Evolutionary conservation across 1,284 basidiomycete genomes (phyloP), one percentile per base, ranked within the genome.

Genomic region (Ustilago cynodontis): DNA sequence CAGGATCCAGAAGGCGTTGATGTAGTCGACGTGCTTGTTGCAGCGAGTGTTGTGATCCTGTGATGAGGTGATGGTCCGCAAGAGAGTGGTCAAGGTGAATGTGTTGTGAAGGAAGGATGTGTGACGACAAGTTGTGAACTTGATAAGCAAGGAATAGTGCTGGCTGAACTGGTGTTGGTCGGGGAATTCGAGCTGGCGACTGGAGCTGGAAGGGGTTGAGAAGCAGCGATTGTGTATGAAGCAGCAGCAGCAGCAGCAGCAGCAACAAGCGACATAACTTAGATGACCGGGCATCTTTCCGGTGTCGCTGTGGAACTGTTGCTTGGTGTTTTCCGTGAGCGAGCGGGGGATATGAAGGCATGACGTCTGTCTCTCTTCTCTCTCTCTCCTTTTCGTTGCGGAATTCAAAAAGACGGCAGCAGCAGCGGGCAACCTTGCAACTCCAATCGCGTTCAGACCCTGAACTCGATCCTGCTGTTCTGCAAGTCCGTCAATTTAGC

Each of bases 101-200:
- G n/a, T n/a, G n/a, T n/a, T 22, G 45, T 14, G 37, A 41, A 16
- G 37, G 16, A 39, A 24, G 6, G 45, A 11, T 51, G 28, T 20
- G 28, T 6, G 28, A 24, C 6, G 37, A 54, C 33, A 10, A 22
- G 22, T 16, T 22, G 20, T 37, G 8, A 24, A 7, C 45, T 22
- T 7, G 39, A 57, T 22, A 22, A 58, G 56, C 43, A 54, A 28
- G n/a, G 51, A 28, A 5, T 35, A 35, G 52, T n/a, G 37, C 37
- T 47, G 39, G 51, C 6, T n/a, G n/a, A n/a, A 18, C 37, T 47
- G 28, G 52, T 49, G 39, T 55, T 62, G 33, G 60, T 55, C 60
- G 60, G 60, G 31, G 29, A 14, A 33, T 26, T 49, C 28, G 47
- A 49, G 47, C 47, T 49, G 47, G 47, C 47, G 47, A 28, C n/a